Percentiles rank a stretch among this genome's conserved stretches.
phyloP scores from a whole-genome alignment of 345 rosid genomes.

The Adansonia digitata region DNA sequence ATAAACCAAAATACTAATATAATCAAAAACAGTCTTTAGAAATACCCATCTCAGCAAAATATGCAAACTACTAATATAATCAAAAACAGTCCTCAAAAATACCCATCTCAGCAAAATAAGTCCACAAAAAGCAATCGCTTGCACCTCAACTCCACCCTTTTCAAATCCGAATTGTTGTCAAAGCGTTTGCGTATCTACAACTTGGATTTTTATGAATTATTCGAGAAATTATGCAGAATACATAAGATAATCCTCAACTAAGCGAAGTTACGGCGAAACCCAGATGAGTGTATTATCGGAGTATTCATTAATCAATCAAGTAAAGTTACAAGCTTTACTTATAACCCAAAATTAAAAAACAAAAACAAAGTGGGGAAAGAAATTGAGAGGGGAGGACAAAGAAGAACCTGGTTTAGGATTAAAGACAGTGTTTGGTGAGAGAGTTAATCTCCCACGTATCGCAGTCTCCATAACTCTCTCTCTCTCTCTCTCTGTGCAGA shows the following conservation, averaged over 20 bases:
- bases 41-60: neutral
- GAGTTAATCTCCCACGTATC: constrained; percentile 68
- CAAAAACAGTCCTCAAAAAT: neutral
- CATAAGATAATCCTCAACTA: neutral
- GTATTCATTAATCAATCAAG: constrained; percentile 7
- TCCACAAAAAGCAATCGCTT: neutral
- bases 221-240: neutral
- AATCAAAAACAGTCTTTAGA: neutral
- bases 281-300: neutral
- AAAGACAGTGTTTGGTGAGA: constrained; percentile 61
- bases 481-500: too few relatives aligned
- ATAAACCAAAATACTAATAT: neutral
- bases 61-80: neutral
- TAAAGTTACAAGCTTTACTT: neutral
- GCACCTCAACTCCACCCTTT: neutral
- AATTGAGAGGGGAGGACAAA: neutral
- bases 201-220: neutral
- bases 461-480: constrained; percentile 53
- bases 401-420: constrained; percentile 53
- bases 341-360: neutral
- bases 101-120: neutral
- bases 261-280: neutral
- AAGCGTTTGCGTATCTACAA: neutral
- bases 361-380: neutral
- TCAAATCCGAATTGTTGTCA: neutral